Conservation (phyloP, 148 eudicot species). For the Vaccinium myrtillus region DNA sequence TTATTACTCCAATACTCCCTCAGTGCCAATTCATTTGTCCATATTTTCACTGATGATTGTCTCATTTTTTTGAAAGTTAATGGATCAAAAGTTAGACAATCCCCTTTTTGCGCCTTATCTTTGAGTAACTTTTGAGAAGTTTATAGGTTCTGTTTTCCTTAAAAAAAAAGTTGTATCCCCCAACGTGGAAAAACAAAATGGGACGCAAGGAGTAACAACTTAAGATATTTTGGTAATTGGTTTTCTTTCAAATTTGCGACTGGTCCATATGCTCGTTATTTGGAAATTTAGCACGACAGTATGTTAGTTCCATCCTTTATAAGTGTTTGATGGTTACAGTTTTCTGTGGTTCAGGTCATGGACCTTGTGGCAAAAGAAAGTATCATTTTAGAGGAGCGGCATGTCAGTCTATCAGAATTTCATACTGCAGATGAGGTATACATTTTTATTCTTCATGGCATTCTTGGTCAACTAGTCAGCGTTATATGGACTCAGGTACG, state of each 20-base stretch:
- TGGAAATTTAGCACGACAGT: background rate
- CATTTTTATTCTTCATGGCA: background rate
- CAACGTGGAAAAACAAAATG: background rate
- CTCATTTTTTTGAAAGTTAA: background rate
- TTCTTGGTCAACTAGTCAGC: background rate
- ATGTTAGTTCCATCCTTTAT: background rate
- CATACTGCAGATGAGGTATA: constrained; percentile 95
- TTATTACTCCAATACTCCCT: background rate
- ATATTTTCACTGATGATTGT: background rate
- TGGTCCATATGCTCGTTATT: background rate
- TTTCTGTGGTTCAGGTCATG: constrained; percentile 61
- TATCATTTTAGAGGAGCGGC: constrained; percentile 69
- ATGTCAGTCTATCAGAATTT: constrained; percentile 87
- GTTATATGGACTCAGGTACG: background rate
- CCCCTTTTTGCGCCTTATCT: background rate
- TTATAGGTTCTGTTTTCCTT: background rate
- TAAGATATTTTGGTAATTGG: background rate
- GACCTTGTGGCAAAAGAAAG: constrained; percentile 82
- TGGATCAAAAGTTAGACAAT: background rate
- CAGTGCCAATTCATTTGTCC: background rate
- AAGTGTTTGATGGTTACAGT: background rate
- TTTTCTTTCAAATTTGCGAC: background rate
- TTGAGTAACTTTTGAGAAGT: background rate
- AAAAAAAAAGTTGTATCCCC: background rate
- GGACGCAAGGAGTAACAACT: too few relatives aligned